Base-by-base conservation (phyloP, 164 flowering plant species). In the Nelumbo lutea region DNA sequence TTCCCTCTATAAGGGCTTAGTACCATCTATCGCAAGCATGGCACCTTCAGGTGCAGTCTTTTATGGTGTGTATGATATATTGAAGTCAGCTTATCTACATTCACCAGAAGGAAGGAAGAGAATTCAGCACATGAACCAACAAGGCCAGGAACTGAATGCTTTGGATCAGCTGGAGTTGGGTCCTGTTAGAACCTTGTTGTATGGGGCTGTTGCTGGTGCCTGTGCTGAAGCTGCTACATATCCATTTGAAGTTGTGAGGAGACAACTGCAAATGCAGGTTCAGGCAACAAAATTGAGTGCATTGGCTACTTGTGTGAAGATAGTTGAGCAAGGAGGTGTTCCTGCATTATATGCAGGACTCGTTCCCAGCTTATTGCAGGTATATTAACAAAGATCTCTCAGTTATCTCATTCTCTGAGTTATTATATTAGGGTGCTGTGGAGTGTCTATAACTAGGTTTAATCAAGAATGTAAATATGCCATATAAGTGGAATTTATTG, bases 121-220 rank as follows among this genome's bases (percentile, higher is more conserved):
- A 75, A 70, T 88, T 65, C 67, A 76, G 69, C 55, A 79, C 39
- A 77, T 85, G 93, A 83, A 71, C 42, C 80, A 79, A 64, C 84
- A 82, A 27, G 86, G 84, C 56, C 77, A 81, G 64, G 95, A 86
- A 53, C 70, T 90, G 62, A 92, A 78, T 84, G 96, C 92, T 68
- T 81, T 92, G 15, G 91, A 87, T 63, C 92, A 90, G 74, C 78
- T 95, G 70, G 97, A 95, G 77, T 80, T 91, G 87, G 97, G 97
- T 60, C 89, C 98, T 6, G 14, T 89, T 9, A 84, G 97, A 72
- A 95, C 97, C 13, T 76, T 95, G 47, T 64, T 91, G 1, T 83
- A 90, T 77, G 98, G 98, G 68, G 98, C 98, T n/a, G 78, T 95
- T 76, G 78, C 98, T 65, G 98, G 98, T 77, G 95, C 96, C 59